Evolutionary conservation across 75 land plant species (phyloP).

Genomic region (Sequoiadendron giganteum): DNA sequence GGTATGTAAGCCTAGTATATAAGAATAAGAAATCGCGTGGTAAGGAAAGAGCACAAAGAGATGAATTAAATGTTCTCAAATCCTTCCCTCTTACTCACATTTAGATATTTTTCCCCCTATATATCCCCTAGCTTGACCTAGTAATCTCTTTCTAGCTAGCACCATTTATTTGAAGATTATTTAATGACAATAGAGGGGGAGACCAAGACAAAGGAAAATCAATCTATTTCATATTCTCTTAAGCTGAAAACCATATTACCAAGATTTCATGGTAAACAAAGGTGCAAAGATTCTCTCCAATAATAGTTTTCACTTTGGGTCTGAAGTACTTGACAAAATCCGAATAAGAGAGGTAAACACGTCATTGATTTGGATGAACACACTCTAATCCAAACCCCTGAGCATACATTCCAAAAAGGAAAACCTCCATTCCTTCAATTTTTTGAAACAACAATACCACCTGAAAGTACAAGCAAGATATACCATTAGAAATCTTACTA

Average conservation of each 20-base stretch:
- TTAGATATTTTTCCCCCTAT: not conserved
- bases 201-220: not conserved
- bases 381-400: constrained; percentile 94
- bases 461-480: constrained; percentile 32
- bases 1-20: not conserved
- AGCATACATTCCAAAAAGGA: constrained; percentile 96
- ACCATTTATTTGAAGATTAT: not conserved
- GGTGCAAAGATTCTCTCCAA: constrained; percentile 89
- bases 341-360: constrained; percentile 90
- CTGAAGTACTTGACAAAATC: constrained; percentile 99
- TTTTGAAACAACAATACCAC: constrained; percentile 90
- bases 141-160: not conserved
- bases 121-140: not conserved
- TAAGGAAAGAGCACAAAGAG: not conserved
- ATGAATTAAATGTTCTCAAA: not conserved
- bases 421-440: constrained; percentile 99
- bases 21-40: not conserved
- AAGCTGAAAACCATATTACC: constrained; percentile 37
- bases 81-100: not conserved
- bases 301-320: constrained; percentile 78
- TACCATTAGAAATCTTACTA: not conserved
- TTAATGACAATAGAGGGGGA: not conserved
- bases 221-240: not conserved
- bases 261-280: constrained; percentile 97
- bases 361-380: constrained; percentile 80